Percentiles rank a stretch among this genome's conserved stretches.
Evolutionary conservation across 352 stramenopile species (phyloP).

Genomic region (Globisporangium nagaii): DNA sequence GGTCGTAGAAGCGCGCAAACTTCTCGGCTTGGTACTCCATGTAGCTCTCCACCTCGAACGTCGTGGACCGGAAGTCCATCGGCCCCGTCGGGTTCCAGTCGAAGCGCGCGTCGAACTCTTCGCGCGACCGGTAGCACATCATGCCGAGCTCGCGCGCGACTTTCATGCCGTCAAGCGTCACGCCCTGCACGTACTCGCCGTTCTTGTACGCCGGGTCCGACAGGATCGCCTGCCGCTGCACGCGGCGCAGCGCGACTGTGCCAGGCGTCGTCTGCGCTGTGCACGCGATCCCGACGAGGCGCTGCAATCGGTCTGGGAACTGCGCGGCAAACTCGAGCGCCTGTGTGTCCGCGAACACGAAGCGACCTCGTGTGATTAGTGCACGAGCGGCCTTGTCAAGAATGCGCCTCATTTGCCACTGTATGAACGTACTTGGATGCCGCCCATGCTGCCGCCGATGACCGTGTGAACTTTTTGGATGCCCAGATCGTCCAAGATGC

Average conservation of each 20-base stretch:
- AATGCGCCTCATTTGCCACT: too few species aligned
- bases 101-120: slow-evolving; percentile 84
- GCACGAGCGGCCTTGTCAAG: background rate
- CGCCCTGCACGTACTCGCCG: slow-evolving; percentile 60
- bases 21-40: slow-evolving; percentile 88
- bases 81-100: slow-evolving; percentile 78
- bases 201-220: slow-evolving; percentile 75
- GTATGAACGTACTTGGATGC: slow-evolving; percentile 35
- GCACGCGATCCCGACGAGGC: slow-evolving; percentile 73
- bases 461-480: slow-evolving; percentile 77
- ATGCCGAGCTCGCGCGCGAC: slow-evolving; percentile 83
- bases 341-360: slow-evolving; percentile 21
- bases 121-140: slow-evolving; percentile 85
- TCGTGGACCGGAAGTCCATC: slow-evolving; percentile 67
- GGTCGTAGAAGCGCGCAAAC: slow-evolving; percentile 80
- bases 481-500: slow-evolving; percentile 70
- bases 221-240: slow-evolving; percentile 81
- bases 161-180: slow-evolving; percentile 72
- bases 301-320: slow-evolving; percentile 69
- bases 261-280: slow-evolving; percentile 84
- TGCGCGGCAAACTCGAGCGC: slow-evolving; percentile 83
- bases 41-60: slow-evolving; percentile 88
- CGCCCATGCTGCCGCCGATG: slow-evolving; percentile 84
- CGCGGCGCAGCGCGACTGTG: slow-evolving; percentile 78
- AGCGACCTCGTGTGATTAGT: background rate